Evolutionary conservation across 805 yeast species (phyloP).

Genomic region (Grigorovia transvaalensis): DNA sequence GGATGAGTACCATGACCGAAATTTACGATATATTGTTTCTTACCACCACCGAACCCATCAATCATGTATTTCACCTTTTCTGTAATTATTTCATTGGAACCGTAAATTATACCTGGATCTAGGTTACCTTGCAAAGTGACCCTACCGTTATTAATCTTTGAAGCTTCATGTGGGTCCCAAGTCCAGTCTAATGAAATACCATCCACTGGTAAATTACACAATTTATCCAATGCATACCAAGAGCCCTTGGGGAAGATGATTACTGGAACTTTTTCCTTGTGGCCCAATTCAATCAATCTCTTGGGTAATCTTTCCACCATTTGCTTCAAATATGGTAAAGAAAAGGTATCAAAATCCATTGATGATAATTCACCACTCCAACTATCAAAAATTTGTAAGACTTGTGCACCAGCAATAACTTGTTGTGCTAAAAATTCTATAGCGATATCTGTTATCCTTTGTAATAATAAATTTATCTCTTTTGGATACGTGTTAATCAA

Average conservation of each 20-base stretch:
- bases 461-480: slow-evolving; percentile 58
- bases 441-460: slow-evolving; percentile 76
- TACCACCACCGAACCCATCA: slow-evolving; percentile 86
- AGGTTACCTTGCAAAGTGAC: slow-evolving; percentile 87
- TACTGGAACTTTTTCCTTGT: slow-evolving; percentile 65
- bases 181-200: slow-evolving; percentile 92
- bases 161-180: slow-evolving; percentile 77
- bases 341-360: slow-evolving; percentile 74
- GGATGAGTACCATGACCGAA: slow-evolving; percentile 99
- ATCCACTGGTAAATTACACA: slow-evolving; percentile 74
- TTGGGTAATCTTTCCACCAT: slow-evolving; percentile 59
- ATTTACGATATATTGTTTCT: slow-evolving; percentile 81
- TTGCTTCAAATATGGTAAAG: slow-evolving; percentile 77
- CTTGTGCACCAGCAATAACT: slow-evolving; percentile 96
- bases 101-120: slow-evolving; percentile 93
- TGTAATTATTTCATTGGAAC: slow-evolving; percentile 71
- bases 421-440: slow-evolving; percentile 89
- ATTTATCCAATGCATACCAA: slow-evolving; percentile 86
- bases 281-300: slow-evolving; percentile 62
- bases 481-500: slow-evolving; percentile 81
- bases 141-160: slow-evolving; percentile 59
- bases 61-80: slow-evolving; percentile 82
- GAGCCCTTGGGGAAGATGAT: slow-evolving; percentile 93
- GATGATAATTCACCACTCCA: slow-evolving; percentile 98
- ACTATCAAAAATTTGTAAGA: slow-evolving; percentile 91